Percentiles rank a stretch among this genome's conserved stretches.
Conservation (phyloP, 331 rosid genomes). For the Dryas integrifolia region DNA sequence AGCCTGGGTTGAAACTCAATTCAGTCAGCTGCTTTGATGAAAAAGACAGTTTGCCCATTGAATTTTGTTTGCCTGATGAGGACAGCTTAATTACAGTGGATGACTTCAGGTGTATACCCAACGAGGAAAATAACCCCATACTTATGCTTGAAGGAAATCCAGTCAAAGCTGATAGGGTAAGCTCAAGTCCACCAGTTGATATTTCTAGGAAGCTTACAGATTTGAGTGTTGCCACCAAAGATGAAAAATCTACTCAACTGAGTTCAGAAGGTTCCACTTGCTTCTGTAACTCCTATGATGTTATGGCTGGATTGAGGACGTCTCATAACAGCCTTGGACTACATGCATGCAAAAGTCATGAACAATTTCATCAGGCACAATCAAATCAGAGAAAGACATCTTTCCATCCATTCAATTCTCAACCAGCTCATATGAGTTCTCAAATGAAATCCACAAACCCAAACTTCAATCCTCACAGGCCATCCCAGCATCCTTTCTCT, state of each 20-base stretch:
- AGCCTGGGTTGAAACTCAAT: not conserved
- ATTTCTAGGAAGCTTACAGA: not conserved
- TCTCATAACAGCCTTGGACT: not conserved
- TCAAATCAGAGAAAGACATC: not conserved
- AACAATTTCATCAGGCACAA: not conserved
- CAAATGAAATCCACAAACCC: not conserved
- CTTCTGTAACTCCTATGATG: no score
- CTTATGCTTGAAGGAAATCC: not conserved
- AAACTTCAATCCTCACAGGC: not conserved
- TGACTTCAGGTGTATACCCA: constrained; percentile 10
- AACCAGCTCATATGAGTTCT: not conserved
- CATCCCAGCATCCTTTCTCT: not conserved
- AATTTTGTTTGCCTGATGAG: constrained; percentile 18
- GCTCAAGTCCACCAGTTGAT: constrained; percentile 10
- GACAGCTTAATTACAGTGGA: constrained; percentile 24
- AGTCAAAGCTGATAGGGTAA: constrained; percentile 6
- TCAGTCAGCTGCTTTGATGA: constrained; percentile 3
- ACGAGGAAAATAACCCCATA: not conserved
- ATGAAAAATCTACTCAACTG: not conserved
- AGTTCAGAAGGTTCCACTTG: not conserved
- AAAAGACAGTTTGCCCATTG: not conserved
- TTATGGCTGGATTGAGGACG: no score
- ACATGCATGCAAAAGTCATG: not conserved
- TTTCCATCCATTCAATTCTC: not conserved
- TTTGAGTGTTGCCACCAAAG: not conserved